Evolutionary conservation across 1,139 yeast genomes (phyloP).

Genomic region (Magnusiomyces clavatus): DNA sequence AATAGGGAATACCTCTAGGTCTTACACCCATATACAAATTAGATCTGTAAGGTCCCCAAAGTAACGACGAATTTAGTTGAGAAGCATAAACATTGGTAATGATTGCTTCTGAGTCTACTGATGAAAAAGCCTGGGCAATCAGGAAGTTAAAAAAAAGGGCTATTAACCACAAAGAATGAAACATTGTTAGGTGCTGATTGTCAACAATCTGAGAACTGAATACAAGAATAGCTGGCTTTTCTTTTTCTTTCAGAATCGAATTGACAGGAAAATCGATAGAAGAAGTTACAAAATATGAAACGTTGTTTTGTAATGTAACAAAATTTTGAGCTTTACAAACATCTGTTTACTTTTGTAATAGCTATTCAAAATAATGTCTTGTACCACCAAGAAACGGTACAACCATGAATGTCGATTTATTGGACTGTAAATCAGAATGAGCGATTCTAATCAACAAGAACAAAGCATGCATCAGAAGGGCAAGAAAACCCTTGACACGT

Average conservation of each 20-base stretch:
- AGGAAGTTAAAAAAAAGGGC: too few relatives aligned
- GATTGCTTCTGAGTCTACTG: conserved; percentile 5
- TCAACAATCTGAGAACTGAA: background rate
- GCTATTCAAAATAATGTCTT: background rate
- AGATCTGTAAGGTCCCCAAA: conserved; percentile 94
- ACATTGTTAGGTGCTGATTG: too few relatives aligned
- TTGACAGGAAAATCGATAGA: too few relatives aligned
- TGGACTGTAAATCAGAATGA: background rate
- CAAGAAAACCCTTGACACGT: conserved; percentile 17
- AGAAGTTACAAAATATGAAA: too few relatives aligned
- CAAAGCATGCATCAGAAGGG: background rate
- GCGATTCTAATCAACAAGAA: background rate
- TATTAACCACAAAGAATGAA: too few relatives aligned
- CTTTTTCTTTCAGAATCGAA: too few relatives aligned
- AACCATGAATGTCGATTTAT: background rate
- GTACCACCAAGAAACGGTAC: too few relatives aligned
- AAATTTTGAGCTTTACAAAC: background rate
- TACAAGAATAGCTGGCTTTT: background rate
- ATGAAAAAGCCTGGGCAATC: too few relatives aligned
- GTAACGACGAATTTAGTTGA: conserved; percentile 39
- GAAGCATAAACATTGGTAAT: conserved; percentile 26
- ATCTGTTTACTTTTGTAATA: background rate
- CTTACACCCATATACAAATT: conserved; percentile 79
- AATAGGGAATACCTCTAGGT: conserved; percentile 64
- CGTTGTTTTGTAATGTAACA: too few relatives aligned